Evolutionary conservation across 1,284 basidiomycete species (phyloP).

Genomic region (Singerocomus inundabilis): DNA sequence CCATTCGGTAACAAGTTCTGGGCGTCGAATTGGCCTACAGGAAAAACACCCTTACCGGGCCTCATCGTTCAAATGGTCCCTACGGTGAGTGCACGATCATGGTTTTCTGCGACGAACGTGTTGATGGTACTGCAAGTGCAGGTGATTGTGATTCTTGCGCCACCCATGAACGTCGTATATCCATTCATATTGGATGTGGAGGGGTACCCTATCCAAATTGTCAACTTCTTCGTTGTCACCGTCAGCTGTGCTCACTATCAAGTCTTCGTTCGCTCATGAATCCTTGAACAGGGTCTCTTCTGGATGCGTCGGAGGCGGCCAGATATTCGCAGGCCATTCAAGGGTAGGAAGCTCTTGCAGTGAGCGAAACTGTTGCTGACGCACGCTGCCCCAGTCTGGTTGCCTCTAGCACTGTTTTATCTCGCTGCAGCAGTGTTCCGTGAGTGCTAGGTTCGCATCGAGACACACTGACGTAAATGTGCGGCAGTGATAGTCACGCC

Average conservation of each 20-base stretch:
- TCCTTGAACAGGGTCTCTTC: slow-evolving; percentile 47
- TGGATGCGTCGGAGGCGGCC: slow-evolving; percentile 55
- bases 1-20: slow-evolving; percentile 40
- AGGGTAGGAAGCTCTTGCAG: slow-evolving; percentile 34
- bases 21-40: slow-evolving; percentile 42
- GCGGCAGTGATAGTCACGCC: slow-evolving; percentile 51
- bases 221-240: slow-evolving; percentile 54
- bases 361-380: neutral
- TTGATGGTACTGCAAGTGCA: slow-evolving; percentile 16
- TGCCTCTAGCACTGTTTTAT: slow-evolving; percentile 56
- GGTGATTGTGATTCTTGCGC: slow-evolving; percentile 49
- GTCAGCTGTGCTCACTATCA: slow-evolving; percentile 27
- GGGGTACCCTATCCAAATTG: slow-evolving; percentile 56
- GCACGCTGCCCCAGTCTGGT: slow-evolving; percentile 44
- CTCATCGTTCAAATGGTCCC: slow-evolving; percentile 38
- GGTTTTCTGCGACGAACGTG: neutral
- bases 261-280: neutral
- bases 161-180: slow-evolving; percentile 45
- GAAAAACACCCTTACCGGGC: slow-evolving; percentile 39
- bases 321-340: slow-evolving; percentile 52
- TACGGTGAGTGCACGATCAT: slow-evolving; percentile 18
- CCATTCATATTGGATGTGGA: slow-evolving; percentile 57
- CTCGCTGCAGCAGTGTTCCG: slow-evolving; percentile 50
- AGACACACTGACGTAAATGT: neutral
- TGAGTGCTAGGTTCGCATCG: slow-evolving; percentile 25